phyloP scores from a whole-genome alignment of 2,329 filamentous ascomycete species.

The Fusarium temperatum region DNA sequence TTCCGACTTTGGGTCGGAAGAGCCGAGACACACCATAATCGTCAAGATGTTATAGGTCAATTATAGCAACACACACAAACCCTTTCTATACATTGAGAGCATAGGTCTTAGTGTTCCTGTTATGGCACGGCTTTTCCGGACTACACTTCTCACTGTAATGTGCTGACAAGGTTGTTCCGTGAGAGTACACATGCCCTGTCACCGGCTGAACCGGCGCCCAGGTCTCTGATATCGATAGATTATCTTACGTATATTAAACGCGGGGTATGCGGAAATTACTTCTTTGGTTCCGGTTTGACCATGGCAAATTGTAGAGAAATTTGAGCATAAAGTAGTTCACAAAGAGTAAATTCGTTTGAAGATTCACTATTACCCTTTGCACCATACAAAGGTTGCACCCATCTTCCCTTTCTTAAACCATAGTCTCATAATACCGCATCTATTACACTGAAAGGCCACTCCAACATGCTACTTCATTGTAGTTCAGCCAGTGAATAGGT shows the following conservation, averaged over 20 bases:
- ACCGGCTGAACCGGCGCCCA: too few relatives aligned
- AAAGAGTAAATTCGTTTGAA: not conserved
- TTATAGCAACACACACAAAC: accelerated
- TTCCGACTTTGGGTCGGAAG: not conserved
- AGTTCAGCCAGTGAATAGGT: accelerated
- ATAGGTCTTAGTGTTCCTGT: accelerated
- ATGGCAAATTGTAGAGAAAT: accelerated
- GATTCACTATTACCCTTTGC: accelerated
- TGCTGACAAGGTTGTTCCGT: accelerated
- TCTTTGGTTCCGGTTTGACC: not conserved
- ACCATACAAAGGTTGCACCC: accelerated
- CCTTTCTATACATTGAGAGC: accelerated
- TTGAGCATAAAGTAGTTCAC: not conserved
- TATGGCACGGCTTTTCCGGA: not conserved
- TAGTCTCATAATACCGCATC: too few relatives aligned
- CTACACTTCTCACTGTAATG: accelerated
- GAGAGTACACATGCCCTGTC: accelerated
- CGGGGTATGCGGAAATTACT: not conserved
- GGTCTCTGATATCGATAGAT: accelerated
- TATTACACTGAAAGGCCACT: too few relatives aligned
- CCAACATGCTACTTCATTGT: accelerated
- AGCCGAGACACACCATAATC: not conserved
- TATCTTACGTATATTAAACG: accelerated
- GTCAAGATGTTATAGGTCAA: too few relatives aligned
- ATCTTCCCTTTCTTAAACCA: accelerated